Percentiles rank a stretch among this genome's conserved stretches.
Conservation (phyloP, 306 rosid genomes). For the Cucurbita ficifolia region DNA sequence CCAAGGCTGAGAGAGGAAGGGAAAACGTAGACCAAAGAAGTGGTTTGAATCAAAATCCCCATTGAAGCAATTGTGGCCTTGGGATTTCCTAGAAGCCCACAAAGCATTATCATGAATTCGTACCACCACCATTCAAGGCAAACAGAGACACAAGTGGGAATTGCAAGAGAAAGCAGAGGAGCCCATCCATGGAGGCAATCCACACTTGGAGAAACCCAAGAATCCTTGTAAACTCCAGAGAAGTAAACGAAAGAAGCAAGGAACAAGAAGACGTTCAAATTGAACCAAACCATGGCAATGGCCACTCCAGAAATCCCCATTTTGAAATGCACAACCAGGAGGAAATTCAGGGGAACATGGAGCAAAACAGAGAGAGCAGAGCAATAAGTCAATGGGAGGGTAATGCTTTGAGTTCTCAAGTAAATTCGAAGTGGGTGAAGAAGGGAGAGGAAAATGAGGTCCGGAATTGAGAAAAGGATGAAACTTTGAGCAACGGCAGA, state of each 20-base stretch:
- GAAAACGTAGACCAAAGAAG: conserved; percentile 69
- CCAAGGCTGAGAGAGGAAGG: conserved; percentile 78
- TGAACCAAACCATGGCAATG: conserved; percentile 66
- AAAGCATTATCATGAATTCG: conserved; percentile 74
- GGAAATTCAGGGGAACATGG: conserved; percentile 71
- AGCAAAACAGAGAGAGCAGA: conserved; percentile 65
- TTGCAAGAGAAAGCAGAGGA: conserved; percentile 41
- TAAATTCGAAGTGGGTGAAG: conserved; percentile 83
- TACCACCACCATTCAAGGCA: conserved; percentile 99
- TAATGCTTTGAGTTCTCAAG: conserved; percentile 64
- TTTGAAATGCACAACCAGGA: conserved; percentile 42
- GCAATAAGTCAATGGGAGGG: conserved; percentile 62
- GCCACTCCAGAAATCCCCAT: conserved; percentile 86
- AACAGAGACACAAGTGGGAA: conserved; percentile 85
- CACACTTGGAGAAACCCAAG: conserved; percentile 65
- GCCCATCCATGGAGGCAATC: conserved; percentile 80
- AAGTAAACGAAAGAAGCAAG: conserved; percentile 46
- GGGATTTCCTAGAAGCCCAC: conserved; percentile 67
- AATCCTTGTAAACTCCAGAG: conserved; percentile 61
- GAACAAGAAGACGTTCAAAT: conserved; percentile 47
- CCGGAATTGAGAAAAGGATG: conserved; percentile 68
- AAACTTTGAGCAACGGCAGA: conserved; percentile 70
- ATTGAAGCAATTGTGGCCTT: conserved; percentile 74
- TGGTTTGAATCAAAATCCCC: conserved; percentile 90
- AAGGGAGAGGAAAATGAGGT: conserved; percentile 70